These are phyloP conservation scores for Ophiocordyceps unilateralis DNA, from an alignment of 2,329 filamentous ascomycete genomes.

Conservation along the genomic window DNA sequence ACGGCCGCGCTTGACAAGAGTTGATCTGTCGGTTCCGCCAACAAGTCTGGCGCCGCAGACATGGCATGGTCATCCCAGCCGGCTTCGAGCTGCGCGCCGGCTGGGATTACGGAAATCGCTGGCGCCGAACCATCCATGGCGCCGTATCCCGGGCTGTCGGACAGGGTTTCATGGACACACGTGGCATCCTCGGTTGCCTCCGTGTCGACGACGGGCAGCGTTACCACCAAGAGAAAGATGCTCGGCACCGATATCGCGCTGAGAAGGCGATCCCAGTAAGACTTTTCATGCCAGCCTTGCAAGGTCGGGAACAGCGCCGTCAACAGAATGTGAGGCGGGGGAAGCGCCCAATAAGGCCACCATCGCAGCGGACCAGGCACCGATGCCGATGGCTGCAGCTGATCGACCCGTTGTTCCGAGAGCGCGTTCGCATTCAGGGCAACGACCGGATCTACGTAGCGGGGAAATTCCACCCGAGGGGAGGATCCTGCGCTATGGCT, in stretches of 20 bases:
- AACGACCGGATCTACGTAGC: constrained; percentile 42
- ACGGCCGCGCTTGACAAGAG: background rate
- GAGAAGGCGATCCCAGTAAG: constrained; percentile 66
- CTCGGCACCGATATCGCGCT: constrained; percentile 75
- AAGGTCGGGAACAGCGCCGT: constrained; percentile 77
- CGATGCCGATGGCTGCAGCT: constrained; percentile 16
- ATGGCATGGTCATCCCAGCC: constrained; percentile 44
- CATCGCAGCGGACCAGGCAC: constrained; percentile 39
- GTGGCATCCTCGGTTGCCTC: constrained; percentile 30
- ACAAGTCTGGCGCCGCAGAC: constrained; percentile 15
- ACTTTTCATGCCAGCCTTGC: constrained; percentile 65
- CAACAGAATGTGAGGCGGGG: constrained; percentile 52
- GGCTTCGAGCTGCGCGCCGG: constrained; percentile 23
- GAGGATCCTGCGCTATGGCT: constrained; percentile 28
- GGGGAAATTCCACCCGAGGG: constrained; percentile 48
- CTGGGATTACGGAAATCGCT: constrained; percentile 17
- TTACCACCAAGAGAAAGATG: constrained; percentile 78
- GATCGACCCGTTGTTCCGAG: constrained; percentile 8
- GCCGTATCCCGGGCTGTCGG: constrained; percentile 12
- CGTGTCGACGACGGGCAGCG: constrained; percentile 75
- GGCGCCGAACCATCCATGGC: constrained; percentile 15
- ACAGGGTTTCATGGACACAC: constrained; percentile 9
- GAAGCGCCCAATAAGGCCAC: constrained; percentile 67
- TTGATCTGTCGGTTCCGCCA: constrained; percentile 2
- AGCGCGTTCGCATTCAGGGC: constrained; percentile 23